A percentile compares a stretch with the other conserved stretches of the same genome.
Evolutionary conservation across 2,329 filamentous ascomycete species (phyloP).

Genomic region (Plenodomus tracheiphilus): DNA sequence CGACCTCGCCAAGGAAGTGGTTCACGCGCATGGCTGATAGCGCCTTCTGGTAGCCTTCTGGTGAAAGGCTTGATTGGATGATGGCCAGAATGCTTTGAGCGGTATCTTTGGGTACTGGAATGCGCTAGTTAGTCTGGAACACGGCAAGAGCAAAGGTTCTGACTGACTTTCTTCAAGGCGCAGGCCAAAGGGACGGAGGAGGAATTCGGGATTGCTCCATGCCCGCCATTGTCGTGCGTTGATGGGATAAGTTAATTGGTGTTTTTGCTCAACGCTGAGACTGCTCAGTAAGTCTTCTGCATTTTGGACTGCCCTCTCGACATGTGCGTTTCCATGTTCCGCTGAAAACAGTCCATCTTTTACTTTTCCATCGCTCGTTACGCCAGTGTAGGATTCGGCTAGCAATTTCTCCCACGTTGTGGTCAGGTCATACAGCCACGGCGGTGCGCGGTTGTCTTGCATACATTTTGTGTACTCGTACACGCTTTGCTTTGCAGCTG

Average conservation of each 20-base stretch:
- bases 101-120: constrained; percentile 32
- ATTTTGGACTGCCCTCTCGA: constrained; percentile 59
- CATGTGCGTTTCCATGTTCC: constrained; percentile 67
- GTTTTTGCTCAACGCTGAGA: constrained; percentile 55
- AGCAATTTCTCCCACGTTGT: constrained; percentile 44
- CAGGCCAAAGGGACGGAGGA: constrained; percentile 69
- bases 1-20: constrained; percentile 72
- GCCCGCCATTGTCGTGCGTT: constrained; percentile 73
- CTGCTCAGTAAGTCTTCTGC: constrained; percentile 52
- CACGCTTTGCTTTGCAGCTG: constrained; percentile 64
- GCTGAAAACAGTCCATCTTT: constrained; percentile 59
- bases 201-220: constrained; percentile 73
- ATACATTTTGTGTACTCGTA: constrained; percentile 66
- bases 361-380: constrained; percentile 69
- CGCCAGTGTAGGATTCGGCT: constrained; percentile 69
- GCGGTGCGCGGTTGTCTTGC: constrained; percentile 60
- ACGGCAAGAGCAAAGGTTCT: background rate
- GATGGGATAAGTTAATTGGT: constrained; percentile 61
- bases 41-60: constrained; percentile 73
- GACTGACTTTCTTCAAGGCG: constrained; percentile 64
- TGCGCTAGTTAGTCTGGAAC: background rate
- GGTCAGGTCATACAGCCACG: constrained; percentile 60
- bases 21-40: constrained; percentile 73
- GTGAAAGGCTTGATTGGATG: constrained; percentile 63
- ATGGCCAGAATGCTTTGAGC: constrained; percentile 57